Evolutionary conservation across 257 asterid species (phyloP).

Genomic region (Pogostemon cablin): DNA sequence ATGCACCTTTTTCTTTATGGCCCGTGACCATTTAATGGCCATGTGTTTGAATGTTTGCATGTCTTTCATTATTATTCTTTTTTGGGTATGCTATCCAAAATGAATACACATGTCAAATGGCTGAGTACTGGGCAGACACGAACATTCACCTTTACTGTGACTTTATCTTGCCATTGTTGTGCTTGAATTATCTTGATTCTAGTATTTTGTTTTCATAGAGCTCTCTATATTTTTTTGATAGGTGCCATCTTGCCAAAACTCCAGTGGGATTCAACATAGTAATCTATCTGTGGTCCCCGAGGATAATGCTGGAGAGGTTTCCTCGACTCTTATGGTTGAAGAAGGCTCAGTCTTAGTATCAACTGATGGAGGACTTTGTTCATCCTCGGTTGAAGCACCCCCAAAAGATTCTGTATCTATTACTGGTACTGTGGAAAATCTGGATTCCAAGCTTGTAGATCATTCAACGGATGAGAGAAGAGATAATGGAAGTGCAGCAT

Average conservation of each 20-base stretch:
- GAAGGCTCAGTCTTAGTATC: slow-evolving; percentile 45
- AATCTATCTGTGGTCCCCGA: slow-evolving; percentile 36
- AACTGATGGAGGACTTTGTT: slow-evolving; percentile 39
- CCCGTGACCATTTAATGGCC: not conserved
- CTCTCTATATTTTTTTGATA: slow-evolving; percentile 34
- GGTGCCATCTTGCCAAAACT: slow-evolving; percentile 47
- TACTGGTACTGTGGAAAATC: slow-evolving; percentile 45
- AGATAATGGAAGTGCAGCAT: slow-evolving; percentile 93
- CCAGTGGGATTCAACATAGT: slow-evolving; percentile 35
- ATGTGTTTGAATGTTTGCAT: not conserved
- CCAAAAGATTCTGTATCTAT: slow-evolving; percentile 45
- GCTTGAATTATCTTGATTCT: not conserved
- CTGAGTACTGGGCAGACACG: slow-evolving; percentile 19
- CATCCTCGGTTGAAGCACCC: slow-evolving; percentile 48
- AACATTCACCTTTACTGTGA: not conserved
- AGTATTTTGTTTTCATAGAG: slow-evolving; percentile 13
- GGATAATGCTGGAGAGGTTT: slow-evolving; percentile 42
- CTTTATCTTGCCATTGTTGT: not conserved
- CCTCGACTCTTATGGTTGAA: slow-evolving; percentile 47
- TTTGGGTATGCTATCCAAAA: not conserved
- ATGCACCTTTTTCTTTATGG: not conserved
- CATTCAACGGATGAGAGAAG: slow-evolving; percentile 61
- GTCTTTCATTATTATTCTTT: not conserved
- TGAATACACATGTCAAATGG: not conserved
- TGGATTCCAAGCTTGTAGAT: slow-evolving; percentile 41